A percentile compares a stretch with the other conserved stretches of the same genome.
phyloP scores from a whole-genome alignment of 2,329 filamentous ascomycete genomes.

The Karstenula rhodostoma region DNA sequence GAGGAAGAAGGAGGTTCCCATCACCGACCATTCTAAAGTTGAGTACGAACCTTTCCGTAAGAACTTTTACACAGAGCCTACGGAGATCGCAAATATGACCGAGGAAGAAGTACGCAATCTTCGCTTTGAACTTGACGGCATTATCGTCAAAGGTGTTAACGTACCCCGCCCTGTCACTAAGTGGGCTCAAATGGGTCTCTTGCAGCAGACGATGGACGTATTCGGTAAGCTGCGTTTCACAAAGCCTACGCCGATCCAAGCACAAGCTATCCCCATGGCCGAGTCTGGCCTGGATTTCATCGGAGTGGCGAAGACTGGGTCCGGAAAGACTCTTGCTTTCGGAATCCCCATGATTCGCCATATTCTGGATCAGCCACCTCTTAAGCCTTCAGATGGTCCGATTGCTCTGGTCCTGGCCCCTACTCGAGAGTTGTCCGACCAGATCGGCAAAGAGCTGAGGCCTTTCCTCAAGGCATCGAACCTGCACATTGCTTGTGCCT shows the following conservation, averaged over 20 bases:
- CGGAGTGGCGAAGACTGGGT: constrained; percentile 96
- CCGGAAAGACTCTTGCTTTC: constrained; percentile 96
- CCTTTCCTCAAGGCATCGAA: constrained; percentile 89
- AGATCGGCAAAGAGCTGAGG: constrained; percentile 94
- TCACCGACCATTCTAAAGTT: constrained; percentile 84
- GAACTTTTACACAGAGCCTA: constrained; percentile 92
- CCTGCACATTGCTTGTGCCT: constrained; percentile 88
- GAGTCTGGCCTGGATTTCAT: constrained; percentile 97
- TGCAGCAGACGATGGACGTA: constrained; percentile 85
- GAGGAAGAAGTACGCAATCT: constrained; percentile 84
- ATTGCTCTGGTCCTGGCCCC: constrained; percentile 91
- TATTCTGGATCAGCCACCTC: constrained; percentile 88
- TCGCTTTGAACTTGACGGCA: constrained; percentile 88
- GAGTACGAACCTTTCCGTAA: constrained; percentile 88
- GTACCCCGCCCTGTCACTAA: constrained; percentile 94
- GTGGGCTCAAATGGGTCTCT: constrained; percentile 94
- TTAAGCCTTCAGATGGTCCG: constrained; percentile 86
- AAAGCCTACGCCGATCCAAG: constrained; percentile 90
- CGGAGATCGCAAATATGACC: constrained; percentile 81
- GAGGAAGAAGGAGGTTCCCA: constrained; percentile 95
- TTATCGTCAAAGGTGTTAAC: constrained; percentile 80
- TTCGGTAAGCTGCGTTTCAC: constrained; percentile 84
- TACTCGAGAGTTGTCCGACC: constrained; percentile 89
- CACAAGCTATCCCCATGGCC: constrained; percentile 91
- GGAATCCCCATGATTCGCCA: constrained; percentile 96